phyloP scores from a whole-genome alignment of 148 eudicot species.

The Vaccinium corymbosum region DNA sequence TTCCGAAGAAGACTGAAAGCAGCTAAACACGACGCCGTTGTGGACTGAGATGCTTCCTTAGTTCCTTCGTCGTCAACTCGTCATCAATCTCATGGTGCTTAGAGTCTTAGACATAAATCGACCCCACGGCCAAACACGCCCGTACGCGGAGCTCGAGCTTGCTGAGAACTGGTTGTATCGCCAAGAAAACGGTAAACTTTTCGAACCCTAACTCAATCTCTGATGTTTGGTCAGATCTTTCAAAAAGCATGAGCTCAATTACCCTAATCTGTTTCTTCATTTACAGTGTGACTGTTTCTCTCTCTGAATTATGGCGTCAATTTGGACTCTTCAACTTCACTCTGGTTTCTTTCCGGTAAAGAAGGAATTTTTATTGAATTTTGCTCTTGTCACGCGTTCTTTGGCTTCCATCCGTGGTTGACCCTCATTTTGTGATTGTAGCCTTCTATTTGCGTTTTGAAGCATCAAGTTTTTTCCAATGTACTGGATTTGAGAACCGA shows the following conservation, averaged over 20 bases:
- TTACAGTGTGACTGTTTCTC: background rate
- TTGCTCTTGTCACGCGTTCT: too few relatives aligned
- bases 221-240: background rate
- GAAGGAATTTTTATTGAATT: background rate
- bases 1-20: background rate
- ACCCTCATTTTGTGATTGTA: background rate
- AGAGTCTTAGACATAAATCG: background rate
- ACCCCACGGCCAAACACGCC: background rate
- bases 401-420: background rate
- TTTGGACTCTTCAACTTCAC: conserved; percentile 28
- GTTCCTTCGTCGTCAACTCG: background rate
- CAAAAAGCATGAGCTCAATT: background rate
- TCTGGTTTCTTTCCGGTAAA: conserved; percentile 23
- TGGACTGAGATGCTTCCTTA: background rate
- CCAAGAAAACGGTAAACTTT: conserved; percentile 9
- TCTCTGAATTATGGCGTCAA: conserved; percentile 28
- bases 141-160: too few relatives aligned
- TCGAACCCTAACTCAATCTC: background rate
- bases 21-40: background rate
- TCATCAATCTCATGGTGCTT: background rate
- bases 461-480: conserved; percentile 18
- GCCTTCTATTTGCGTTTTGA: conserved; percentile 15
- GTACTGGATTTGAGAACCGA: conserved; percentile 14
- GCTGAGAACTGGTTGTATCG: background rate
- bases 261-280: too few relatives aligned